Evolutionary conservation across 192 early-diverging fungal genomes (phyloP), one percentile per base, ranked within the genome.

Genomic region (Lunasporangiospora selenospora): DNA sequence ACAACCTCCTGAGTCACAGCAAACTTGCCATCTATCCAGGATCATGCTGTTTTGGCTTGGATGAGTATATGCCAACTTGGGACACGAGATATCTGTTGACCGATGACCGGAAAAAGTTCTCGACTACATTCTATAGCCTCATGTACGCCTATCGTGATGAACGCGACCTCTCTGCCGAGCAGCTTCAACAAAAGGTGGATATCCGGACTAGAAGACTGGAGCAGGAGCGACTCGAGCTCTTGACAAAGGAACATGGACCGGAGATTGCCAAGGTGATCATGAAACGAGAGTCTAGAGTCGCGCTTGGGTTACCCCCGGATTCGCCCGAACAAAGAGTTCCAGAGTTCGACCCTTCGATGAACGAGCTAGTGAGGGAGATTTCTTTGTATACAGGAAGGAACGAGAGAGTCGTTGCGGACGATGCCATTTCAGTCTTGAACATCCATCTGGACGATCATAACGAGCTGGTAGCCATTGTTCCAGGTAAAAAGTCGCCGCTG

Each of bases 41-140:
- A 0, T 62, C 59, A 6, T 73, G 69, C 46, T 73, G 69, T 21
- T 73, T 73, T 19, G 69, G 69, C 12, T 49, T 73, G n/a, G 53
- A 63, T 24, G 69, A 73, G 12, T 63, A 53, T 49, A 73, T 63
- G 69, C 69, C 69, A 1, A 73, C 54, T 0, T 73, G 69, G 69
- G 69, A 73, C 29, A 73, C 69, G 4, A 53, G 69, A 9, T 73
- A 73, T 16, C 49, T 73, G 11, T 40, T 73, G 38, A 31, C 54
- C 4, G 31, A 45, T 3, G 49, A 54, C 27, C 30, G 62, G 7
- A 62, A 56, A 46, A 51, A 37, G 42, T 63, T 58, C 41, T 63
- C 69, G 3, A 48, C 41, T 8, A 61, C 50, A 0, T 73, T 73
- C 23, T 73, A 73, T 38, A 46, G 63, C 4, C 26, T 57, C 55